phyloP scores from a whole-genome alignment of 202 grass and related monocot genomes.

The Setaria italica region DNA sequence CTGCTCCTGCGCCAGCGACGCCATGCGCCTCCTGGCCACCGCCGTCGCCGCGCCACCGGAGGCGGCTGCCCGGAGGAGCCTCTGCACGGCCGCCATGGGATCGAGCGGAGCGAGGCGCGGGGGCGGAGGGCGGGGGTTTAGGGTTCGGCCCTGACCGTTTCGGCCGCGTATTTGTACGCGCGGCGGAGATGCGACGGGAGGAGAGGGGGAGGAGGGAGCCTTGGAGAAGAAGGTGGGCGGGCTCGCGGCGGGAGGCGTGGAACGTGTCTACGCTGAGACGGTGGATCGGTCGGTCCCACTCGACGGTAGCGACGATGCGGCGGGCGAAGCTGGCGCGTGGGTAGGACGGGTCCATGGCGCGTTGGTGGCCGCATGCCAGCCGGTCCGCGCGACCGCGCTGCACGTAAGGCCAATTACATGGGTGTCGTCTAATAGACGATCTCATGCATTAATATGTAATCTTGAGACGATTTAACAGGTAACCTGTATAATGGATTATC shows the following conservation, averaged over 20 bases:
- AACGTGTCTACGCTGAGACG: background rate
- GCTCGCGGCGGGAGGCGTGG: background rate
- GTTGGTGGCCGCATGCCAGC: background rate
- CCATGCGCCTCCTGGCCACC: slow-evolving; percentile 53
- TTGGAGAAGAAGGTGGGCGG: slow-evolving; percentile 35
- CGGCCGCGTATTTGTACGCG: slow-evolving; percentile 34
- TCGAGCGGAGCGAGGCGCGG: background rate
- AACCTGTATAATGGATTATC: too few species aligned
- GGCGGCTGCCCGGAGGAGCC: slow-evolving; percentile 58
- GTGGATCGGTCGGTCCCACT: background rate
- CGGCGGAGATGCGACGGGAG: slow-evolving; percentile 41
- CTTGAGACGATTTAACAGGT: too few species aligned
- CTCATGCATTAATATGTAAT: too few species aligned
- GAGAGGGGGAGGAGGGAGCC: slow-evolving; percentile 7
- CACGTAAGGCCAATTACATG: background rate
- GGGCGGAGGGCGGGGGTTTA: slow-evolving; percentile 27
- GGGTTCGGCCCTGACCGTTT: slow-evolving; percentile 38
- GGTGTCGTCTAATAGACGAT: too few species aligned
- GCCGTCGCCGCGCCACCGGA: slow-evolving; percentile 16
- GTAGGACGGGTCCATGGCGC: background rate
- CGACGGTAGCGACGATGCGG: background rate
- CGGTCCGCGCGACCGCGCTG: background rate
- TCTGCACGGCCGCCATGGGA: slow-evolving; percentile 65
- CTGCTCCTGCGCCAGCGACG: slow-evolving; percentile 48
- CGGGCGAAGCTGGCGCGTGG: too few species aligned